Percentiles rank a stretch among this genome's conserved stretches.
Evolutionary conservation across 441 rosid species (phyloP).

Genomic region (Monsonia emarginata): DNA sequence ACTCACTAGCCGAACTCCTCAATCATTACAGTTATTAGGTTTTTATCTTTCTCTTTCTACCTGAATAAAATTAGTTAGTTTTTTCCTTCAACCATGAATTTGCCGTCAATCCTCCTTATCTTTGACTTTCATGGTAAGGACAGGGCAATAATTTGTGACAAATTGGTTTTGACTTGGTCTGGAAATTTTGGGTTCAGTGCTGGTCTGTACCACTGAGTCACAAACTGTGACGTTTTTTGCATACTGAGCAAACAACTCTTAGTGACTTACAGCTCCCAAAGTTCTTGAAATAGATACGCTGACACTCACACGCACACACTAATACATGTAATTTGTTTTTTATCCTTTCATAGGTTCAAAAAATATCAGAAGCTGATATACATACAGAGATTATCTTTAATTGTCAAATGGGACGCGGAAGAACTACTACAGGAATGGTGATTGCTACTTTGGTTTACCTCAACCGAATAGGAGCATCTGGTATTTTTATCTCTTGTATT

Average conservation of each 20-base stretch:
- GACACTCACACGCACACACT: not conserved
- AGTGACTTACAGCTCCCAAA: not conserved
- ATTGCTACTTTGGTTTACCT: constrained; percentile 87
- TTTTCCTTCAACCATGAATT: not conserved
- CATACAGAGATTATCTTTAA: constrained; percentile 75
- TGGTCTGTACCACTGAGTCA: not conserved
- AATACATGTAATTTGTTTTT: constrained; percentile 6
- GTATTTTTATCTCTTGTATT: constrained; percentile 34
- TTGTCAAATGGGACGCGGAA: constrained; percentile 99
- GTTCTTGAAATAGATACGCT: constrained; percentile 12
- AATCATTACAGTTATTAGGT: too few relatives aligned
- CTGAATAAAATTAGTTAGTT: not conserved
- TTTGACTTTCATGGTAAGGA: not conserved
- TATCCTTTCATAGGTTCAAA: constrained; percentile 51
- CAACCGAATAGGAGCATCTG: constrained; percentile 81
- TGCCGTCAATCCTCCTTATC: not conserved
- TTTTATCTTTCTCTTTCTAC: not conserved
- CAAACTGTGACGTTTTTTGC: not conserved
- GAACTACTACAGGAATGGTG: constrained; percentile 99
- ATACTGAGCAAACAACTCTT: not conserved
- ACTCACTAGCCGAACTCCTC: not conserved
- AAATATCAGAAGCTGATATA: constrained; percentile 67
- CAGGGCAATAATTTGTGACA: not conserved
- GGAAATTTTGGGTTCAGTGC: not conserved
- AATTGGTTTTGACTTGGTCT: not conserved